Conservation (phyloP, 768 basidiomycete species). For the Agaricus bisporus region DNA sequence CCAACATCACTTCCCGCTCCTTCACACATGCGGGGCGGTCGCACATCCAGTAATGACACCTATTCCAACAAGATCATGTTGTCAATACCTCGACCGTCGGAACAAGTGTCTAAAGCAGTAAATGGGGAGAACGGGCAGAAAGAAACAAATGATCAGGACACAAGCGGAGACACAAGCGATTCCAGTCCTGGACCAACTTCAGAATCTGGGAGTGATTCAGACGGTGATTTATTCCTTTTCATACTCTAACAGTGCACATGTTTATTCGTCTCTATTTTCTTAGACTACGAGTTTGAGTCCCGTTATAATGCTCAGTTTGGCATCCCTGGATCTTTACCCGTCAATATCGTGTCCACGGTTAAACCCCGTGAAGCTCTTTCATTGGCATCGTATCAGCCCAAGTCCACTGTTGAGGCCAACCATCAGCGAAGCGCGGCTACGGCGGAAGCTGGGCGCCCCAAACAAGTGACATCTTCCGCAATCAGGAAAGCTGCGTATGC, state of each 20-base stretch:
- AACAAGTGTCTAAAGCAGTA: slow-evolving; percentile 1
- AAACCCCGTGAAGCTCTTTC: slow-evolving; percentile 34
- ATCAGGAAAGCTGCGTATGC: slow-evolving; percentile 60
- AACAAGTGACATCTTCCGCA: slow-evolving; percentile 37
- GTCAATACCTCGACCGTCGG: slow-evolving; percentile 21
- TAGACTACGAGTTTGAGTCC: not conserved
- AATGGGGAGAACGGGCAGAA: slow-evolving; percentile 9
- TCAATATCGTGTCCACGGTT: slow-evolving; percentile 43
- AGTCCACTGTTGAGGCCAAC: slow-evolving; percentile 32
- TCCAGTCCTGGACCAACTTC: slow-evolving; percentile 11
- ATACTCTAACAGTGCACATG: not conserved
- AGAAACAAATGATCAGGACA: slow-evolving; percentile 10
- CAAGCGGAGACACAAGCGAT: slow-evolving; percentile 10
- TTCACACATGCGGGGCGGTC: slow-evolving; percentile 46
- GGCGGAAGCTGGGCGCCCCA: slow-evolving; percentile 13
- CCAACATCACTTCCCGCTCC: slow-evolving; percentile 66
- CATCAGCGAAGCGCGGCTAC: slow-evolving; percentile 23
- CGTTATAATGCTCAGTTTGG: slow-evolving; percentile 15
- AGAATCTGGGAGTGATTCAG: slow-evolving; percentile 8
- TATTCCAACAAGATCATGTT: slow-evolving; percentile 28
- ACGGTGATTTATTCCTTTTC: not conserved
- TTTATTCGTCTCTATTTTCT: not conserved
- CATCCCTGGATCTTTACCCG: slow-evolving; percentile 55
- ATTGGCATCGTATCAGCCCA: slow-evolving; percentile 53
- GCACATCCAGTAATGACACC: slow-evolving; percentile 32